Base-by-base conservation (phyloP, 1,284 basidiomycete genomes). In the Ceratobasidium sp. region DNA sequence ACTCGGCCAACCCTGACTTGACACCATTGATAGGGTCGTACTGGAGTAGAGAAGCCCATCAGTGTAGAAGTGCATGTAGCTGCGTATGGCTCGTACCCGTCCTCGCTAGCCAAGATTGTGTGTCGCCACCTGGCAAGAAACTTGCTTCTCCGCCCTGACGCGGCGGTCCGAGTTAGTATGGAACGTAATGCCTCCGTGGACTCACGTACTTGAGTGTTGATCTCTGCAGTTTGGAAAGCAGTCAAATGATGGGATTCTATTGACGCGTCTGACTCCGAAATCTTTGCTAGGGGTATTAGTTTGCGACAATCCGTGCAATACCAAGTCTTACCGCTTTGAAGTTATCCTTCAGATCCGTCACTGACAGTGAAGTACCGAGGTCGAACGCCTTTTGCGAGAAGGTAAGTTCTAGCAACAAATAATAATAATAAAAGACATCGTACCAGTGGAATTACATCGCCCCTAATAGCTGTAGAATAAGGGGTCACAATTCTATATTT, bases 391-490 rank as follows among this genome's bases (percentile, higher is more conserved):
- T 22, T n/a, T 51, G 8, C 36, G 4, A 5, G 11, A 41, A 5
- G 36, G 11, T 41, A 41, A 41, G 36, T 5, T 11, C 4, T 41
- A 11, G 36, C 29, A 22, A 44, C 8, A n/a, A 44, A 7, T 9
- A n/a, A 44, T 27, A 29, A 59, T 11, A 41, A 11, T 5, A 11
- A 11, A 4, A 41, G 11, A 41, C 36, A 41, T 41, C 71, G 6
- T 33, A 73, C 71, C 31, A 54, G 59, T n/a, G 59, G 59, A 24
- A 73, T 31, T 4, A 73, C 71, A 15, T 73, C 71, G 8, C 71
- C 71, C 71, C 71, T 73, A 36, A n/a, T 19, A 31, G 14, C 31
- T 36, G 2, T 1, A 7, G 2, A 0, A 64, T 17, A 15, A 2
- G 22, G 9, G 6, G 17, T 8, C 17, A 59, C 36, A 11, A 15